phyloP scores from a whole-genome alignment of 2,329 filamentous ascomycete species.

The Trichoderma simmonsii region DNA sequence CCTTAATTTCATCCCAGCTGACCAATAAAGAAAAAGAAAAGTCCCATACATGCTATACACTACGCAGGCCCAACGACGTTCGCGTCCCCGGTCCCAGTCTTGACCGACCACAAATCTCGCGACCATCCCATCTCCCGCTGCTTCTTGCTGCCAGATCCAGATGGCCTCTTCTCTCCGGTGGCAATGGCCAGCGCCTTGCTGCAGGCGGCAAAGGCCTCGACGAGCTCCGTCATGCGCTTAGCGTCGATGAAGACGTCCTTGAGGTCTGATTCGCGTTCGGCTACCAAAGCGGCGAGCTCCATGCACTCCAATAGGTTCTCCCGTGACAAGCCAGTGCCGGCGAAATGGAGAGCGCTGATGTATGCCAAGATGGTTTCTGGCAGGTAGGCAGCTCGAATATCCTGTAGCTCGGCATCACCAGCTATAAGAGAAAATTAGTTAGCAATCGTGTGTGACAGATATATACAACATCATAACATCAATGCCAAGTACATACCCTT shows the following conservation, averaged over 20 bases:
- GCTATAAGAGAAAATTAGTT: not conserved
- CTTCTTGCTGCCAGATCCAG: slow-evolving; percentile 54
- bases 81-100: slow-evolving; percentile 24
- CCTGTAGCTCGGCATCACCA: slow-evolving; percentile 59
- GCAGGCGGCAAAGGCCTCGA: slow-evolving; percentile 71
- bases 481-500: slow-evolving; percentile 46
- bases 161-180: slow-evolving; percentile 52
- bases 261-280: slow-evolving; percentile 66
- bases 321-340: slow-evolving; percentile 69
- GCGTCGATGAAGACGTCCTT: slow-evolving; percentile 61
- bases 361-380: slow-evolving; percentile 85
- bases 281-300: slow-evolving; percentile 75
- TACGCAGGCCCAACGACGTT: slow-evolving; percentile 7
- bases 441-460: not conserved
- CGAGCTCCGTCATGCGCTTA: slow-evolving; percentile 69
- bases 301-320: slow-evolving; percentile 80
- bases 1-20: slow-evolving; percentile 12
- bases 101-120: slow-evolving; percentile 60
- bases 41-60: slow-evolving; percentile 7
- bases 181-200: slow-evolving; percentile 67
- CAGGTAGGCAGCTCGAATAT: slow-evolving; percentile 73
- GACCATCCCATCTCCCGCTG: slow-evolving; percentile 61
- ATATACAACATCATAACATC: not conserved
- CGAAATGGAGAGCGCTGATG: slow-evolving; percentile 74
- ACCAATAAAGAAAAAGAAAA: not conserved